phyloP scores from a whole-genome alignment of 2,329 filamentous ascomycete species.

The Teratosphaeria destructans region DNA sequence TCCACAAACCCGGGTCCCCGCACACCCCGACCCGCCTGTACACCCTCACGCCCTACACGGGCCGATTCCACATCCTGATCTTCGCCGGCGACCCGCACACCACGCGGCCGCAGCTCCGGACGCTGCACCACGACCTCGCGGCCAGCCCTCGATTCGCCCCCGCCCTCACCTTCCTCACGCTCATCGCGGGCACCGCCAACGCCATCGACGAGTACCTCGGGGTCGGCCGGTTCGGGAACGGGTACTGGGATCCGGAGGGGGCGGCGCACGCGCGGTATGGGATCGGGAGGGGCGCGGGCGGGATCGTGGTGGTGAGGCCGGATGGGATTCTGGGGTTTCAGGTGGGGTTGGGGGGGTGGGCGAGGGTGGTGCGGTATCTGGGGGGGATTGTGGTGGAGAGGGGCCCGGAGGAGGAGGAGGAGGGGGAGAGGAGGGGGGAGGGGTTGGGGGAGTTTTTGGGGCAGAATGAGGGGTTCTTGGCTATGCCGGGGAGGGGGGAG shows the following conservation, averaged over 20 bases:
- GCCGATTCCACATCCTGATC: slow-evolving; percentile 16
- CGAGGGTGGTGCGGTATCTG: not conserved
- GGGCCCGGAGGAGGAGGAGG: no score
- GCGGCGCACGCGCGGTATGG: slow-evolving; percentile 26
- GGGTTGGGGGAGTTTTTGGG: not conserved
- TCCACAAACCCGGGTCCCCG: slow-evolving; percentile 15
- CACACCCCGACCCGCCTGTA: slow-evolving; percentile 13
- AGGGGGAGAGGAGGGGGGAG: no score
- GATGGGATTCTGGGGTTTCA: slow-evolving; percentile 19
- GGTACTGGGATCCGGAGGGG: slow-evolving; percentile 26
- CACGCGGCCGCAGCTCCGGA: not conserved
- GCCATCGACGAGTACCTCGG: slow-evolving; percentile 28
- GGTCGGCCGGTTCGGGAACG: slow-evolving; percentile 23
- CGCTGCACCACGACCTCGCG: slow-evolving; percentile 2
- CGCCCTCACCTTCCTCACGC: slow-evolving; percentile 16
- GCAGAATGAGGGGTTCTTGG: no score
- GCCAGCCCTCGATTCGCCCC: slow-evolving; percentile 1
- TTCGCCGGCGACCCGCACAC: slow-evolving; percentile 11
- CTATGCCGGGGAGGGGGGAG: no score
- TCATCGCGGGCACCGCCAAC: slow-evolving; percentile 22
- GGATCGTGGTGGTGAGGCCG: slow-evolving; percentile 24
- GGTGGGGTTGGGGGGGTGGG: slow-evolving; percentile 14
- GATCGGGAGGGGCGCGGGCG: slow-evolving; percentile 14
- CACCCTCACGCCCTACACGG: slow-evolving; percentile 8
- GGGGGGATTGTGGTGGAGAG: no score